Conservation (phyloP, 2,329 filamentous ascomycete genomes). For the Botrytis fragariae region DNA sequence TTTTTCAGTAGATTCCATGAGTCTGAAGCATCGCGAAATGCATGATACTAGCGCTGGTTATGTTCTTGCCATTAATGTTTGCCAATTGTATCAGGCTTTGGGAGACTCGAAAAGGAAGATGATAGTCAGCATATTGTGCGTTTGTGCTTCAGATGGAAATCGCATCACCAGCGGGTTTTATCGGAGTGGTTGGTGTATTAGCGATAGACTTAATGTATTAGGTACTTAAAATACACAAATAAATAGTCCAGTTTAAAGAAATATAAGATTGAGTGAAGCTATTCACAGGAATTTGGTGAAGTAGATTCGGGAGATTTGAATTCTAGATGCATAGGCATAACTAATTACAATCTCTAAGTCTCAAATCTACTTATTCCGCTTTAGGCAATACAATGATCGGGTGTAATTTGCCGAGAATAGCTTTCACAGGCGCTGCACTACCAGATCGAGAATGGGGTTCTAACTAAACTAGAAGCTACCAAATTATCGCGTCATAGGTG, state of each 20-base stretch:
- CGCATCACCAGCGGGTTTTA: not conserved
- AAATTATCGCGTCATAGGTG: not conserved
- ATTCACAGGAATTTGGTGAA: not conserved
- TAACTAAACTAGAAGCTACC: not conserved
- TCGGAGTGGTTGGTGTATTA: not conserved
- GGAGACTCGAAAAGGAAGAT: not conserved
- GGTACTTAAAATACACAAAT: no score
- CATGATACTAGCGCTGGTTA: not conserved
- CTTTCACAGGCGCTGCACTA: not conserved
- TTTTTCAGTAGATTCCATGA: not conserved
- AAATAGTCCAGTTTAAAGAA: not conserved
- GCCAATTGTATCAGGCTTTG: not conserved
- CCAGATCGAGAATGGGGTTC: not conserved
- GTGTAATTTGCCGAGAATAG: not conserved
- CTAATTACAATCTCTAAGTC: not conserved
- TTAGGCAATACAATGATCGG: not conserved
- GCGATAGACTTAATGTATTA: not conserved
- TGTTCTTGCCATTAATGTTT: not conserved
- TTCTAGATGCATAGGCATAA: not conserved
- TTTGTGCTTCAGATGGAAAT: not conserved
- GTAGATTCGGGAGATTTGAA: not conserved
- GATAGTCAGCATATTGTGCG: not conserved
- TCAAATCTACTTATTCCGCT: not conserved
- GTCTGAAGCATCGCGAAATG: rapidly evolving
- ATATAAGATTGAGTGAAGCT: no score